Base-by-base conservation (phyloP, 139 green algal species). In the Chlamydomonas sphaeroides region DNA sequence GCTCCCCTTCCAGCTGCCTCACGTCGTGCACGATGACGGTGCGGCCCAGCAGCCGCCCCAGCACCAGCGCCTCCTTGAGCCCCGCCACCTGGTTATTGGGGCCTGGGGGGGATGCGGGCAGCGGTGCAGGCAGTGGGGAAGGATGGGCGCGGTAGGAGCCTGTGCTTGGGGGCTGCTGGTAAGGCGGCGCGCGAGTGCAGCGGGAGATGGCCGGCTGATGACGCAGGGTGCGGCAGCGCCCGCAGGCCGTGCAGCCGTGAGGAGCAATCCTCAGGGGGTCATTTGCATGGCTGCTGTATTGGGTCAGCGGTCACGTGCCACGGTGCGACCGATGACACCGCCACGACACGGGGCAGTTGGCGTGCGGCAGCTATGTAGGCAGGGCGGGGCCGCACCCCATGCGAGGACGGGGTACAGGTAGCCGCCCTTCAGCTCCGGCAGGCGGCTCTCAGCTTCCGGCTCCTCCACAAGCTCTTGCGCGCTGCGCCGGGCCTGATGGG, bases 61-160 rank as follows among this genome's bases (percentile, higher is more conserved):
- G 65, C 49, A 71, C 65, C 33, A 84, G 63, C 35, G 67, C 77
- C 77, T 84, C 77, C 65, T 84, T 84, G 4, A 84, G 36, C 18
- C 77, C 77, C 17, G 77, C 77, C 2, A 84, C 49, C 65, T 84
- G 77, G 49, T 84, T 84, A 14, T 84, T 84, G 35, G 77, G 77
- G 15, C 77, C 76, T 83, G 48, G 25, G 56, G 56, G 7, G 36
- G 72, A 17, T 18, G 56, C 30, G n/a, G 42, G 68, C 4, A n/a
- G n/a, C n/a, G n/a, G n/a, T n/a, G n/a, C n/a, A n/a, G 11, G 48
- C 14, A 17, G 48, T 56, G 48, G 48, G 48, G 48, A 56, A 56
- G 48, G 48, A 17, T 11, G 14, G 48, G 48, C 48, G 17, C 21
- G 30, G 17, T 8, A 28, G 5, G 56, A 20, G 17, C 5, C 56